phyloP scores from a whole-genome alignment of 2,329 filamentous ascomycete genomes.

The Lomentospora prolificans region DNA sequence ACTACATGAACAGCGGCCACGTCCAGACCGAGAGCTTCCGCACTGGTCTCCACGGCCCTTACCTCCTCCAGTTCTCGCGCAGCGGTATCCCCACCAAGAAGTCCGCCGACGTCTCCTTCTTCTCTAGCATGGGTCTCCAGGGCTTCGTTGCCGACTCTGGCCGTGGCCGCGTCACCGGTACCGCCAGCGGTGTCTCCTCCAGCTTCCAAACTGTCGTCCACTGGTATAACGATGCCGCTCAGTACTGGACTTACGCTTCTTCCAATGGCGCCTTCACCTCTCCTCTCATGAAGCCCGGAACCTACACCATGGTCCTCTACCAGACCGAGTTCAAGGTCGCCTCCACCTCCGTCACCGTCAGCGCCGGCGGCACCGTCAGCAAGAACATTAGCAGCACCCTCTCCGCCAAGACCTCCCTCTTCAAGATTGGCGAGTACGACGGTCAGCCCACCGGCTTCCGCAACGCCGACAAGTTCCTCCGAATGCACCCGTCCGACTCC shows the following conservation, averaged over 20 bases:
- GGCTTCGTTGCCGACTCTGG: conserved; percentile 46
- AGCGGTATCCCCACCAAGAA: conserved; percentile 40
- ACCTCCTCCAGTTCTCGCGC: conserved; percentile 50
- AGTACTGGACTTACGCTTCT: conserved; percentile 54
- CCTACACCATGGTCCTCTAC: conserved; percentile 59
- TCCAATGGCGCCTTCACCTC: conserved; percentile 49
- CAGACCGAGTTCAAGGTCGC: conserved; percentile 48
- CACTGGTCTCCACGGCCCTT: conserved; percentile 56
- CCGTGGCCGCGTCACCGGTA: conserved; percentile 52
- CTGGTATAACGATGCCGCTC: conserved; percentile 53
- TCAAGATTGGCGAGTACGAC: conserved; percentile 57
- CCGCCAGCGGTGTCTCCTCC: conserved; percentile 44
- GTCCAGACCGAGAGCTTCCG: conserved; percentile 52
- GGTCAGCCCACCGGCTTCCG: conserved; percentile 54
- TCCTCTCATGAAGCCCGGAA: conserved; percentile 57
- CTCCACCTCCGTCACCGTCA: conserved; percentile 36
- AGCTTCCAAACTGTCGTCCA: conserved; percentile 49
- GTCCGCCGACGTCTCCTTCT: conserved; percentile 47
- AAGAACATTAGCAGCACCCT: conserved; percentile 39
- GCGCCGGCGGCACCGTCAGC: conserved; percentile 35
- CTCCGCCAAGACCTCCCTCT: conserved; percentile 43
- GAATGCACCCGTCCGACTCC: conserved; percentile 58
- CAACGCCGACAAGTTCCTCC: conserved; percentile 56
- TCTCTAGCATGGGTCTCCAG: conserved; percentile 44
- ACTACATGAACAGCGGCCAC: conserved; percentile 60